Evolutionary conservation across 1,284 basidiomycete species (phyloP), one percentile per base, ranked within the genome.

Genomic region (Ustilago esculenta): DNA sequence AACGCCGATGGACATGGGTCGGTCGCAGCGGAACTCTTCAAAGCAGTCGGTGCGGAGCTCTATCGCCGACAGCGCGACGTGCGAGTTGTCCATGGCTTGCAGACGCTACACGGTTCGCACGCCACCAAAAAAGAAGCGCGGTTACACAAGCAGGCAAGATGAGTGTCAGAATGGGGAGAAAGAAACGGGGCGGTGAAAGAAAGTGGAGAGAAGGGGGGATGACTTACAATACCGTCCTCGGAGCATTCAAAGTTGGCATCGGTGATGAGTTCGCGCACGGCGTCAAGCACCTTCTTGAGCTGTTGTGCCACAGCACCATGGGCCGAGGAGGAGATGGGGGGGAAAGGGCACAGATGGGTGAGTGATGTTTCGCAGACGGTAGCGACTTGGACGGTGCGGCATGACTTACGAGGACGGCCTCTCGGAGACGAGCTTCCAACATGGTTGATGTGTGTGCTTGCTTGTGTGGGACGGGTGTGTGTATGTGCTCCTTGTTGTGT

Each of bases 61-160:
- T 45, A 95, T 90, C 8, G 92, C 85, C 33, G 98, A 95, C 60
- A 98, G 90, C 1, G 95, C 96, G 78, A 98, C 95, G 84, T 98
- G 96, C 6, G 95, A 98, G 87, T 97, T 98, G 86, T 98, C 96
- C 96, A 98, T 99, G 1, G 96, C 95, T 86, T 98, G 96, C 27
- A 81, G 73, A 40, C 72, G 73, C 76, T 79, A 59, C 27, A 29
- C n/a, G n/a, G n/a, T n/a, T n/a, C n/a, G n/a, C n/a, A n/a, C n/a
- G n/a, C n/a, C 34, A 24, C 24, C 17, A 32, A 32, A 2, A 17
- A 32, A 33, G 41, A 49, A 9, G 44, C 15, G 29, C n/a, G 15
- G 12, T 2, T 24, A 17, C 15, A 17, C n/a, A 17, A 29, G 36
- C 5, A 45, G 41, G 20, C 32, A 47, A 34, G 35, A 18, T 4